Evolutionary conservation across 2,329 filamentous ascomycete genomes (phyloP).

Genomic region (Colletotrichum echinochloae): DNA sequence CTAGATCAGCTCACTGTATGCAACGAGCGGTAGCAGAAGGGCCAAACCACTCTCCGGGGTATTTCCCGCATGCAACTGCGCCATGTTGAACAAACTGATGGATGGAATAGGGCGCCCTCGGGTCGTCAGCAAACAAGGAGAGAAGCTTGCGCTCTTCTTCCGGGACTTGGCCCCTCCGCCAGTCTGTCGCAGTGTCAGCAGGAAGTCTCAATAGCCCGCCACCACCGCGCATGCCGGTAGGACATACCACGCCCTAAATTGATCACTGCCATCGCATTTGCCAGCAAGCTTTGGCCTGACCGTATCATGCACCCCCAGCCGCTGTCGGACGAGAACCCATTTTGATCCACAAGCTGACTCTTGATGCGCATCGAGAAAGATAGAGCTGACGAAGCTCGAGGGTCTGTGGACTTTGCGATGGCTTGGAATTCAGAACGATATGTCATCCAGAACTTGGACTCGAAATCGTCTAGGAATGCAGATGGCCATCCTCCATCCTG

Average conservation of each 20-base stretch:
- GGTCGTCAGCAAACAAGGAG: slow-evolving; percentile 87
- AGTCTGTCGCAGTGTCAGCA: slow-evolving; percentile 63
- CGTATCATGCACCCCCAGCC: slow-evolving; percentile 99
- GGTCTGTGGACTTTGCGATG: slow-evolving; percentile 83
- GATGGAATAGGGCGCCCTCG: slow-evolving; percentile 89
- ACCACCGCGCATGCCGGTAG: neutral
- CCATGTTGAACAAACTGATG: slow-evolving; percentile 94
- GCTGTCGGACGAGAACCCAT: slow-evolving; percentile 90
- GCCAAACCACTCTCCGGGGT: slow-evolving; percentile 98
- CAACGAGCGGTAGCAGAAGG: slow-evolving; percentile 96
- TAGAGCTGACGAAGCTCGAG: slow-evolving; percentile 76
- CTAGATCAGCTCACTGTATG: slow-evolving; percentile 78
- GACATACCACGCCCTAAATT: slow-evolving; percentile 80
- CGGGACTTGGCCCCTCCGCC: slow-evolving; percentile 73
- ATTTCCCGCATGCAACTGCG: slow-evolving; percentile 87
- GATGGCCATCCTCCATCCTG: slow-evolving; percentile 79
- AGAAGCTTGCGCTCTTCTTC: slow-evolving; percentile 78
- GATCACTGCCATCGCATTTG: slow-evolving; percentile 82
- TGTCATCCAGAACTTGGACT: slow-evolving; percentile 95
- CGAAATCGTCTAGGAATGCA: slow-evolving; percentile 90
- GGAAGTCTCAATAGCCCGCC: neutral
- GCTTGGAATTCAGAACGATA: slow-evolving; percentile 88
- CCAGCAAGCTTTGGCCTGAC: slow-evolving; percentile 91
- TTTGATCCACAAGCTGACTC: slow-evolving; percentile 80
- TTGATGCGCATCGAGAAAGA: slow-evolving; percentile 88